phyloP scores from a whole-genome alignment of 192 early-diverging fungal species.

The Coemansia sp. region DNA sequence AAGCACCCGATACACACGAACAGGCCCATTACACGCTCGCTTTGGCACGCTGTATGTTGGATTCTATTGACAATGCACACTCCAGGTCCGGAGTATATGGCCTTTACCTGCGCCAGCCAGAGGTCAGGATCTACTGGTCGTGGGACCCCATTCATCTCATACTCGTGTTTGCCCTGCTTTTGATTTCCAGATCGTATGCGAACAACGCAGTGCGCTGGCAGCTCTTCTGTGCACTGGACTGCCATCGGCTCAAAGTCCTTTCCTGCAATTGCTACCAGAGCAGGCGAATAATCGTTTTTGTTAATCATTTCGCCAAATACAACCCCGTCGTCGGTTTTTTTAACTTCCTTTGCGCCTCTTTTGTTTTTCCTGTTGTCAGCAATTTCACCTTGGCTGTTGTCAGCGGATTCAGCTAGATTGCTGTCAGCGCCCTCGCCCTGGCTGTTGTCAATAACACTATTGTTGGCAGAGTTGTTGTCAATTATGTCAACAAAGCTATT shows the following conservation, averaged over 20 bases:
- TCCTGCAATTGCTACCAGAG: not conserved
- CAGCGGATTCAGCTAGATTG: not conserved
- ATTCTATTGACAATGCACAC: conserved; percentile 3
- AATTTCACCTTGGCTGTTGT: not conserved
- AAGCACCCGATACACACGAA: conserved; percentile 27
- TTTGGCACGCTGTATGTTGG: not conserved
- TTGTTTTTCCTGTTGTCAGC: not conserved
- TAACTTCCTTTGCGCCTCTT: not conserved
- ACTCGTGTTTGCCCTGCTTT: conserved; percentile 14
- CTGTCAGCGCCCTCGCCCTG: not conserved
- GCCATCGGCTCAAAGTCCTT: conserved; percentile 17
- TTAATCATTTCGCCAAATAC: not conserved
- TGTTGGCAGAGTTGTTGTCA: not conserved
- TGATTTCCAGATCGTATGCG: not conserved
- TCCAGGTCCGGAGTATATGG: not conserved
- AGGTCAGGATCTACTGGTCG: conserved; percentile 15
- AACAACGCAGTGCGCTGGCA: conserved; percentile 4
- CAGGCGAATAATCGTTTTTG: not conserved
- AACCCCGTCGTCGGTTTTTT: not conserved
- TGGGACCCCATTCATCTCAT: conserved; percentile 17
- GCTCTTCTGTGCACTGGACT: not conserved
- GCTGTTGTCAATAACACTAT: not conserved
- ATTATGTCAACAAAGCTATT: too few species aligned
- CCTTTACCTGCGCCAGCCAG: conserved; percentile 6
- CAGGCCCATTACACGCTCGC: not conserved